phyloP scores from a whole-genome alignment of 345 rosid genomes.

The Eucalyptus erythrocorys region DNA sequence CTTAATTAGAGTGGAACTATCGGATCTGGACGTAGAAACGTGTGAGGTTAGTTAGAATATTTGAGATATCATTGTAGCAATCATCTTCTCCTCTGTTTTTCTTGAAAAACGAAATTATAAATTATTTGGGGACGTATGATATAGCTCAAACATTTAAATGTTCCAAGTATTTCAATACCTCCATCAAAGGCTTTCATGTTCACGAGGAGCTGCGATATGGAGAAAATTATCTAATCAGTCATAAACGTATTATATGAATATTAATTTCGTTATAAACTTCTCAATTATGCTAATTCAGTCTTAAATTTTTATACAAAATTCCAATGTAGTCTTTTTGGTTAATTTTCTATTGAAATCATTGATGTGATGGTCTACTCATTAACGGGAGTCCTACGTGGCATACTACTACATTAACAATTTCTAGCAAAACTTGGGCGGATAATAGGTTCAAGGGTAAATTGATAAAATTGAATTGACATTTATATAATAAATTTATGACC shows the following conservation, averaged over 20 bases:
- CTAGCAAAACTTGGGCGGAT: no score
- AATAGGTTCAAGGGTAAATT: no score
- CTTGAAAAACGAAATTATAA: not conserved
- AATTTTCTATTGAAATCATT: no score
- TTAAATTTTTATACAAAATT: not conserved
- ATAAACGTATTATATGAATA: no score
- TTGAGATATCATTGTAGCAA: not conserved
- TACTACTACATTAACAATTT: no score
- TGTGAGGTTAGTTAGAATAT: not conserved
- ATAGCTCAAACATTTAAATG: not conserved
- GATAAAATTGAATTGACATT: no score
- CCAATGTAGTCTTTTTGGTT: no score
- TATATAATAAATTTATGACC: no score
- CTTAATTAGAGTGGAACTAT: not conserved
- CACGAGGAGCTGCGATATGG: not conserved
- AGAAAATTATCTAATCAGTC: not conserved
- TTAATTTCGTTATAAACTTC: no score
- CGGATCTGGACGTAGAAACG: not conserved
- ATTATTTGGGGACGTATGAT: not conserved
- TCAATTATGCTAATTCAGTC: not conserved
- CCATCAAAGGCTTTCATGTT: not conserved
- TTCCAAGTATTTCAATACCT: no score
- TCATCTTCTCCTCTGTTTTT: not conserved
- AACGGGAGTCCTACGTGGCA: rapidly evolving
- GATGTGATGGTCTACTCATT: not conserved